Base-by-base conservation (phyloP, 495 filamentous ascomycete genomes). In the Staphylotrichum tortipilum region DNA sequence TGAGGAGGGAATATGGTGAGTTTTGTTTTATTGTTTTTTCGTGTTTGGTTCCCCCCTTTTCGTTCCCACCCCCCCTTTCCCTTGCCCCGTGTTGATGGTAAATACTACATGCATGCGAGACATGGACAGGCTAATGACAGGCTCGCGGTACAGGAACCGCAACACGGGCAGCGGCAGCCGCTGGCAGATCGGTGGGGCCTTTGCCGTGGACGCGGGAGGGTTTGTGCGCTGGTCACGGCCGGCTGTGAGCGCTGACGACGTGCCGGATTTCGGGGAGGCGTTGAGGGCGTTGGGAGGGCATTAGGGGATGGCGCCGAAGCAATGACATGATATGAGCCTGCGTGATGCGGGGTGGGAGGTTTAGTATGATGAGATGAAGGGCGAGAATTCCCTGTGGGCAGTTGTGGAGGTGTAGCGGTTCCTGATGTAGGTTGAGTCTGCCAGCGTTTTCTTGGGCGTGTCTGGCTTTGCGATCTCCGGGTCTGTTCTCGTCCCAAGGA, bases 151-250 rank as follows among this genome's bases (percentile, higher is more conserved):
- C 23, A 36, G 41, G 40, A 9, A 45, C 45, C 22, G 50, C 7
- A 11, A 22, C 9, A 73, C 71, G 19, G 71, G 79, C 59, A 78
- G 71, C 56, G 78, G 78, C 23, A 75, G 50, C 40, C 56, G 76
- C 29, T 83, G 78, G 79, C 78, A 83, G 67, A 78, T 64, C 22
- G 57, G 69, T 34, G 81, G 79, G 24, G 72, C 70, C 36, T 84
- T 76, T 60, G 75, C 71, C 5, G 61, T 82, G 11, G 76, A 80
- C 57, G 52, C 55, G 23, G 56, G 66, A 1, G 78, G 79, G 3
- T 49, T 67, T 17, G 69, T 83, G 4, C 61, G 57, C 34, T 82
- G 78, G 76, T 58, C 54, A 2, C 56, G 61, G 31, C 56, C 65
- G 19, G 68, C 70, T 22, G 40, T 49, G 12, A 63, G 63, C 11